Base-by-base conservation (phyloP, 495 filamentous ascomycete species). In the Tuber brumale region DNA sequence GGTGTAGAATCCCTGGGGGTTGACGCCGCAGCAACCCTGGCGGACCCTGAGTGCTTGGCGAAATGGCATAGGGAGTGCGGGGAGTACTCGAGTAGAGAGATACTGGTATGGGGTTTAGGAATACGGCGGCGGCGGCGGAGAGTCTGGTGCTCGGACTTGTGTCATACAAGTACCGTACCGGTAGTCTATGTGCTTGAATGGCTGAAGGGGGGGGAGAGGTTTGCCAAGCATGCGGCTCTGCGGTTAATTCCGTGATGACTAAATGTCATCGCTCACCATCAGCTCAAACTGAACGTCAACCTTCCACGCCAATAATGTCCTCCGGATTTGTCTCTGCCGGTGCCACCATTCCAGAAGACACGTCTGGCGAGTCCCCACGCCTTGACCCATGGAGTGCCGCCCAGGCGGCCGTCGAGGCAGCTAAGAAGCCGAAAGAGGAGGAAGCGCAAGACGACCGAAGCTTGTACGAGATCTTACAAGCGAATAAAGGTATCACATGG, bases 241-340 rank as follows among this genome's bases (percentile, higher is more conserved):
- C 75, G 75, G 75, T 41, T 42, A 39, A 35, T 74, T 45, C 75
- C 75, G 72, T 16, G 10, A 35, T 76, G 74, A 78, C 77, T 77
- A 79, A 79, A 48, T 72, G 66, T 12, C 14, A 31, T 70, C 48
- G 45, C 74, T 74, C 61, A 44, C 69, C 72, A 27, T 71, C 23
- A 16, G 48, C 37, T 71, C 19, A 18, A 42, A 70, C 70, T 7
- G 23, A 70, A 45, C 23, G 41, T 46, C 39, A 39, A 75, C n/a
- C 31, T 44, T 23, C 57, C 70, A 48, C 51, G 37, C 44, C 35
- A 75, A 76, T 37, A 45, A 93, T 94, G 92, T 89, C 92, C 70
- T 96, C 93, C 19, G 92, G 95, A 66, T 99, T 99, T 85, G 90
- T 97, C 66, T 94, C 95, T 14, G 93, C 89, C 48, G 95, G 95